These are phyloP conservation scores for Pyrus bretschneideri DNA, from an alignment of 306 rosid species.

Conservation along the genomic window DNA sequence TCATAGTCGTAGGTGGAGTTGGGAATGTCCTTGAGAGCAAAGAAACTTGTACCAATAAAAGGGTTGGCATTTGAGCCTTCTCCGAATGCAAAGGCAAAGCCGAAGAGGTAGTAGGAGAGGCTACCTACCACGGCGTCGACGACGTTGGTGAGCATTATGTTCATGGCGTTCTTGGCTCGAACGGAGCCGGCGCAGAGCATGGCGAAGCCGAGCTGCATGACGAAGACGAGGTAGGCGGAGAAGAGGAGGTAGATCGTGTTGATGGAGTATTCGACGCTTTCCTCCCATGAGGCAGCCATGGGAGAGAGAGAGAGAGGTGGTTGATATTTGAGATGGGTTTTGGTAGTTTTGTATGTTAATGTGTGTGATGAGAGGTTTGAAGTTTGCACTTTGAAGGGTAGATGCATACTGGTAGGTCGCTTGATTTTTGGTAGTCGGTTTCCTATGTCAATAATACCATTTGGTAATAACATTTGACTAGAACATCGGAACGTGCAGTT, in stretches of 20 bases:
- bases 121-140: slow-evolving; percentile 77
- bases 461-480: no score
- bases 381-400: background rate
- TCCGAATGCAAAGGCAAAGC: slow-evolving; percentile 73
- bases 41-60: slow-evolving; percentile 54
- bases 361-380: background rate
- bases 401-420: background rate
- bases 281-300: slow-evolving; percentile 65
- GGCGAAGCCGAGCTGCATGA: slow-evolving; percentile 77
- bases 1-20: slow-evolving; percentile 27
- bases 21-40: slow-evolving; percentile 43
- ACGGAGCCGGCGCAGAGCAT: slow-evolving; percentile 87
- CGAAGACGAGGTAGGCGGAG: slow-evolving; percentile 72
- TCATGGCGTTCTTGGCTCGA: slow-evolving; percentile 72
- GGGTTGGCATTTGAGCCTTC: slow-evolving; percentile 44
- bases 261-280: slow-evolving; percentile 57
- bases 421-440: no score
- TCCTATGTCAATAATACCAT: no score
- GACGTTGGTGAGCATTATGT: slow-evolving; percentile 75
- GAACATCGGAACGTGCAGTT: no score
- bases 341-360: background rate
- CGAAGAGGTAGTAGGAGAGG: slow-evolving; percentile 73
- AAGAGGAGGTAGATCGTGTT: slow-evolving; percentile 68
- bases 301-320: background rate
- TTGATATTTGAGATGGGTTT: background rate